These are phyloP conservation scores for Schizophyllum amplum DNA, from an alignment of 1,284 basidiomycete species.

Conservation along the genomic window DNA sequence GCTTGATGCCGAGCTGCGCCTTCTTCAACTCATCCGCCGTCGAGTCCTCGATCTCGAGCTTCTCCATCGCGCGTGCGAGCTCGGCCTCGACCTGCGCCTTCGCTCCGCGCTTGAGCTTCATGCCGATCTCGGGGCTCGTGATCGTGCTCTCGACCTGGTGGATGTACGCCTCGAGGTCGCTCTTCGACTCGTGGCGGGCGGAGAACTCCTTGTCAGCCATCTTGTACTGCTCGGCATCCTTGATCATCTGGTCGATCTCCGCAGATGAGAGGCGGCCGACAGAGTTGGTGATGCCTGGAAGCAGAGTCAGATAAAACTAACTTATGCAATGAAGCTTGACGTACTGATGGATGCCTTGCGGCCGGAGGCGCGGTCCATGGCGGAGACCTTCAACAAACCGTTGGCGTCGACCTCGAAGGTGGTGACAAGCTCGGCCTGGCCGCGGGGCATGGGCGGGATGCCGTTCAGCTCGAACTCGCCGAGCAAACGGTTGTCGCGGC, in stretches of 20 bases:
- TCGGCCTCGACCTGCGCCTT: conserved; percentile 90
- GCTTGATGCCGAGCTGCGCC: conserved; percentile 87
- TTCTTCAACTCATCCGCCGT: conserved; percentile 90
- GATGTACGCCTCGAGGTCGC: conserved; percentile 92
- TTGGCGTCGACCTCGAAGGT: conserved; percentile 98
- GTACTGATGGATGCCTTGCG: conserved; percentile 93
- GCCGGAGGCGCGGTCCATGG: conserved; percentile 90
- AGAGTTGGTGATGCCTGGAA: conserved; percentile 82
- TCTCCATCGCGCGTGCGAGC: conserved; percentile 93
- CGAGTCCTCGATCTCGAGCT: conserved; percentile 92
- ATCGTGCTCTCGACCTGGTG: conserved; percentile 92
- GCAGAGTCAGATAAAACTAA: conserved; percentile 6
- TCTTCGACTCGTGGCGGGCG: conserved; percentile 92
- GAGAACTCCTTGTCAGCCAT: conserved; percentile 96
- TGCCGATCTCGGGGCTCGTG: conserved; percentile 88
- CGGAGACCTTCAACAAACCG: conserved; percentile 92
- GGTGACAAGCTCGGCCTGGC: conserved; percentile 92
- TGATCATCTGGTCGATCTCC: conserved; percentile 98
- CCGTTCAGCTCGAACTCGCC: conserved; percentile 97
- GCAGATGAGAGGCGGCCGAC: conserved; percentile 90
- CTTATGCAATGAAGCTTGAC: conserved; percentile 20
- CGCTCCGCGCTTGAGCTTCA: conserved; percentile 95
- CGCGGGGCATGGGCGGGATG: conserved; percentile 94
- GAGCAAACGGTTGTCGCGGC: conserved; percentile 93
- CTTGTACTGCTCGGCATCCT: conserved; percentile 95